Percentiles rank a stretch among this genome's conserved stretches.
These are phyloP conservation scores for Jatropha curcas DNA, from an alignment of 345 rosid species.

Conservation along the genomic window DNA sequence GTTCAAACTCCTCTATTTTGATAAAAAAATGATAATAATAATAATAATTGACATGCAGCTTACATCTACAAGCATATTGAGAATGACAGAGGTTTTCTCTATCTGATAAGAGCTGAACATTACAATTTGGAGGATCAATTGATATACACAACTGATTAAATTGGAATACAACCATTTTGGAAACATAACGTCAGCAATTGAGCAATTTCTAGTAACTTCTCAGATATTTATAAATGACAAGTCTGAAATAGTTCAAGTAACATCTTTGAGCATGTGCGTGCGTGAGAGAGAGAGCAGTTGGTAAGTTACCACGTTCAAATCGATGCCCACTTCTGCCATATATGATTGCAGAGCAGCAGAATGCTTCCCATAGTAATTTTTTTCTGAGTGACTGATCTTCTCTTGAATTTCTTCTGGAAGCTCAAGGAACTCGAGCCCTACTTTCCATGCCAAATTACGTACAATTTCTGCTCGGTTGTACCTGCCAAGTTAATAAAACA, in stretches of 20 bases:
- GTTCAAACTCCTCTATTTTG: neutral
- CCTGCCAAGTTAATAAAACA: constrained; percentile 39
- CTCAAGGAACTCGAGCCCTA: constrained; percentile 67
- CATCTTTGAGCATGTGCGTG: neutral
- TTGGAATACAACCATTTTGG: neutral
- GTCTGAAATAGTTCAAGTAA: neutral
- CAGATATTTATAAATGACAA: neutral
- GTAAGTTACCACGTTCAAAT: constrained; percentile 70
- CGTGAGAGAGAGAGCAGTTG: constrained; percentile 2
- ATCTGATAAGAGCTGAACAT: neutral
- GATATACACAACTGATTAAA: neutral
- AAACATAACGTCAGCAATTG: neutral
- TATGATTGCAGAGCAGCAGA: constrained; percentile 63
- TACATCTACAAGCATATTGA: neutral
- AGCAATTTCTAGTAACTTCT: neutral
- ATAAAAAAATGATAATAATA: neutral
- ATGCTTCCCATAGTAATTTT: constrained; percentile 65
- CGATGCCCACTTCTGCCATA: constrained; percentile 70
- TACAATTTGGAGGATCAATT: neutral
- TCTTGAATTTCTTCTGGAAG: constrained; percentile 74
- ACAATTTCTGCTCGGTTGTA: constrained; percentile 79
- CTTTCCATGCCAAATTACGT: constrained; percentile 68
- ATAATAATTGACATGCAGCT: neutral
- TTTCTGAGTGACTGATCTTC: constrained; percentile 68
- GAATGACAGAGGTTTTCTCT: neutral